Conservation (phyloP, 2,329 filamentous ascomycete species). For the Xylaria sp. region DNA sequence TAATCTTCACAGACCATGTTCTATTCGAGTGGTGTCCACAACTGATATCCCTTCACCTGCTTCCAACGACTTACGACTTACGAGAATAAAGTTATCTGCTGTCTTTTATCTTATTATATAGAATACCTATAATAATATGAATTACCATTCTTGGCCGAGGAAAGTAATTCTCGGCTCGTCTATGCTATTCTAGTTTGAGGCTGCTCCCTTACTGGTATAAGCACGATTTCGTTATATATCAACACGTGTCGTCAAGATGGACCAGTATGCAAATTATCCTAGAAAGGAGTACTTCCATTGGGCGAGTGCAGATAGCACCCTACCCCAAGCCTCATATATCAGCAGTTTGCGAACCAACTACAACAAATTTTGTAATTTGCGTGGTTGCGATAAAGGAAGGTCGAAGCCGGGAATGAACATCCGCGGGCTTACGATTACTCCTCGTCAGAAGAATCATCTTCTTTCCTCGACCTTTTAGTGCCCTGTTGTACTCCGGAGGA, state of each 20-base stretch:
- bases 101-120: not conserved
- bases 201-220: not conserved
- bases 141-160: not conserved
- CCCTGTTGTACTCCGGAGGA: conserved; percentile 32
- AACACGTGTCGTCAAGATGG: not conserved
- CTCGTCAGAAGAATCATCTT: conserved; percentile 47
- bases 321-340: not conserved
- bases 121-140: not conserved
- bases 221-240: not conserved
- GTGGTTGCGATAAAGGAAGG: not conserved
- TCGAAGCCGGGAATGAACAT: not conserved
- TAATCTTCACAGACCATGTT: not conserved
- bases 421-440: conserved; percentile 34
- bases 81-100: not conserved
- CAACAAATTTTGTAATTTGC: not conserved
- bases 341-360: not conserved
- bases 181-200: not conserved
- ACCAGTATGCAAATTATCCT: not conserved
- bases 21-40: too few relatives aligned
- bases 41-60: not conserved
- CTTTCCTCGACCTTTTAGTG: conserved; percentile 49
- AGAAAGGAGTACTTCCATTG: not conserved
- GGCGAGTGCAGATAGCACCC: not conserved
- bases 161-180: not conserved
- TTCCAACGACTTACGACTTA: not conserved